Evolutionary conservation across 2,329 filamentous ascomycete species (phyloP), one percentile per base, ranked within the genome.

Genomic region (Tolypocladium paradoxum): DNA sequence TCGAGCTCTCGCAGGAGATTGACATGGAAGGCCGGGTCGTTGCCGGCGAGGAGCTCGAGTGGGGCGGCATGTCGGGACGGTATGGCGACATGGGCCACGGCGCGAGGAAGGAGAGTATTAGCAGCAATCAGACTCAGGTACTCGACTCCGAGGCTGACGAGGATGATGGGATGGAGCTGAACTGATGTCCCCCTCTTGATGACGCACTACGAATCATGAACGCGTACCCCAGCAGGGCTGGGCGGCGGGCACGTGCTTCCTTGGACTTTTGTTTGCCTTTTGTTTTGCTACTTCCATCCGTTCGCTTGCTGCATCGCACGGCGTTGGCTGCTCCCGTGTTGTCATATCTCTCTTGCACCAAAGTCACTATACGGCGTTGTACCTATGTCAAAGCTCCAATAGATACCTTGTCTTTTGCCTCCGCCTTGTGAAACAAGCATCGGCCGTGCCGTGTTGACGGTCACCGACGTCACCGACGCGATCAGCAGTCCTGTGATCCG

Each of bases 11-110:
- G 52, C 90, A 96, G 68, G 91, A 96, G 66, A 88, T 96, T 45
- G 90, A 96, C 68, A 87, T 85, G 62, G 93, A 97, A 64, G 90
- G 91, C n/a, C 81, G 92, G 29, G 86, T 99, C 7, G 79, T 97
- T 6, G 87, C 87, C 51, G 92, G 92, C 45, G 88, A 95, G 57
- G 90, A 96, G 67, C 74, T 95, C 18, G 77, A 81, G 62, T 81
- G 58, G 79, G 76, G 56, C 63, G 73, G 43, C 72, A 74, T 62
- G 61, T 74, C 74, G 29, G 69, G 70, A 29, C 71, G 76, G 20
- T 80, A 70, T 52, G 68, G 70, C n/a, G 74, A 73, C 47, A 62
- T 62, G 51, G 65, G 64, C 12, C 61, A 68, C 20, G 63, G 66
- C 51, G 62, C 70, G 24, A 70, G 81, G 50, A 85, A 85, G 67